Base-by-base conservation (phyloP, 2,329 filamentous ascomycete species). In the Penicillium sp. region DNA sequence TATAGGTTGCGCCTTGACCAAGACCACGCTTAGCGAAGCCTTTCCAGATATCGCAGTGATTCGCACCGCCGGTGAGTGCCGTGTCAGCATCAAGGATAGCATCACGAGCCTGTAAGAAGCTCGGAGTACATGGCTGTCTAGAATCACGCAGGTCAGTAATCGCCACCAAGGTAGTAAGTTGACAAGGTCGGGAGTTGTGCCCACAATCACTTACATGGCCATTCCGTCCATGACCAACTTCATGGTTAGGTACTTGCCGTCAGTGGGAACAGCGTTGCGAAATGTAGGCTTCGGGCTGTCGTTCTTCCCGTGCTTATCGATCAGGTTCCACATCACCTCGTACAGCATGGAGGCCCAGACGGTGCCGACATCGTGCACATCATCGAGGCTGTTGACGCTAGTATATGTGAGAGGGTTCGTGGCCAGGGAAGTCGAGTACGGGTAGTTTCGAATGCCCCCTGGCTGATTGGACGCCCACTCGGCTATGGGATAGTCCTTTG, bases 21-120 rank as follows among this genome's bases (percentile, higher is more conserved):
- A 33, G 31, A n/a, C 31, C 31, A 19, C 31, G 31, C 31, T 33
- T 33, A n/a, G 31, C 31, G 14, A 33, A 33, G 9, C 31, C 31
- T 14, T 21, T 33, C 31, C 17, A 33, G 13, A 33, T 33, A 11
- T 21, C 19, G 18, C 31, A 20, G 16, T 20, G 16, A 14, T 21
- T 32, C 10, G 31, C 13, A 4, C 31, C 31, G 13, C 13, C 13
- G 9, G 31, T 33, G 4, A 20, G 11, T n/a, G 17, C 31, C 16
- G 4, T n/a, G 21, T 33, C 31, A 3, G 31, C 31, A 7, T 33
- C 31, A n/a, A 33, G 16, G 3, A 33, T 33, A 21, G 31, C 31
- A 20, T 20, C 31, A 7, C 31, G 31, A 18, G 16, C 31, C 14
- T 33, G 31, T 10, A 33, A 4, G 21, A 33, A 33, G 17, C 14